These are phyloP conservation scores for Diaporthe sp. DNA, from an alignment of 2,329 filamentous ascomycete species.

Conservation along the genomic window DNA sequence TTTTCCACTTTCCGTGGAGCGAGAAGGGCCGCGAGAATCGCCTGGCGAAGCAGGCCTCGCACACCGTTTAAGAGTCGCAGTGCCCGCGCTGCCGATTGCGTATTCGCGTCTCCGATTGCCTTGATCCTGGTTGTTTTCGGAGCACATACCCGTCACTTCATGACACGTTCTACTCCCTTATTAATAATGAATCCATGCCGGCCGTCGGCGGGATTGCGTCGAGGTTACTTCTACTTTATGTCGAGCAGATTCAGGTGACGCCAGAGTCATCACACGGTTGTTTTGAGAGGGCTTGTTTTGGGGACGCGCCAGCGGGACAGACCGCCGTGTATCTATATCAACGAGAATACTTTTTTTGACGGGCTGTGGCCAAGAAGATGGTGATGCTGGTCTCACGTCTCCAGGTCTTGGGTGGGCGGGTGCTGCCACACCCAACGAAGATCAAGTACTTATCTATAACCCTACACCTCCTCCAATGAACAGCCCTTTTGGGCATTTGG, in stretches of 20 bases:
- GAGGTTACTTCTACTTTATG: not conserved
- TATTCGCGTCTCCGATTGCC: not conserved
- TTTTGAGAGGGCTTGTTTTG: not conserved
- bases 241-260: not conserved
- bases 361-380: not conserved
- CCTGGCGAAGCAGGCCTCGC: constrained; percentile 62
- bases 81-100: not conserved
- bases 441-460: not conserved
- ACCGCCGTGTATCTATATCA: not conserved
- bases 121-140: not conserved
- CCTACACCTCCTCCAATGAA: not conserved
- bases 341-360: not conserved
- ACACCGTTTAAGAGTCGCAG: constrained; percentile 46
- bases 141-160: constrained; percentile 14
- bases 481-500: not conserved
- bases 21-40: constrained; percentile 77
- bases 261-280: not conserved
- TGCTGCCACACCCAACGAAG: not conserved
- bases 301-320: not conserved
- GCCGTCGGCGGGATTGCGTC: not conserved
- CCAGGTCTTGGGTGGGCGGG: not conserved
- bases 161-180: constrained; percentile 6
- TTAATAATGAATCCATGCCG: constrained; percentile 10
- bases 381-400: not conserved
- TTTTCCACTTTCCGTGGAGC: constrained; percentile 96